These are phyloP conservation scores for Blepharisma japonicum DNA, from an alignment of 73 alveolate species.

Conservation along the genomic window DNA sequence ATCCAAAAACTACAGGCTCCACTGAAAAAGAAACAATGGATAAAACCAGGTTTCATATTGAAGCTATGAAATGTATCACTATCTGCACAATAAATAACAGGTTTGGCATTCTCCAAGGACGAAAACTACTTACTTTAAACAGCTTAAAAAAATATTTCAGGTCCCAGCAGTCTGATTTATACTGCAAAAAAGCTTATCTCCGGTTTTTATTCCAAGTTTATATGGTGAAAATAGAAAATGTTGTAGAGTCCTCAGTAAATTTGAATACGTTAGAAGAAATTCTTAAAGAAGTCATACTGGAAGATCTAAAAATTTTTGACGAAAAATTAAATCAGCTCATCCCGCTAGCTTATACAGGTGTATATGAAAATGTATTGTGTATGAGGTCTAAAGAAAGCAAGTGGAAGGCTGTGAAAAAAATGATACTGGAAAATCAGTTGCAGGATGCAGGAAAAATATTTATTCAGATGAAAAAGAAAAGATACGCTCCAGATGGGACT, in stretches of 20 bases:
- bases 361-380: not conserved
- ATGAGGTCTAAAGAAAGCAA: not conserved
- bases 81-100: not conserved
- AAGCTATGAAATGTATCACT: not conserved
- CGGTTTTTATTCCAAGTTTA: not conserved
- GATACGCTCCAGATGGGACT: too few relatives aligned
- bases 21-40: not conserved
- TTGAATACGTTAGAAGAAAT: not conserved
- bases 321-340: not conserved
- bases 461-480: too few relatives aligned
- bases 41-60: not conserved
- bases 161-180: not conserved
- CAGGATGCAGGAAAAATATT: not conserved
- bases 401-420: not conserved
- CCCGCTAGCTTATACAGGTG: not conserved
- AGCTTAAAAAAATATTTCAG: not conserved
- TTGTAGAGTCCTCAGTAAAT: not conserved
- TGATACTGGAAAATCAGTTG: not conserved
- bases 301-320: not conserved
- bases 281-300: not conserved
- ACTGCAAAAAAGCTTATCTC: not conserved
- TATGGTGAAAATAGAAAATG: not conserved
- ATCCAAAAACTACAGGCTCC: not conserved
- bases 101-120: conserved; percentile 3
- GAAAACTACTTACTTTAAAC: not conserved